Evolutionary conservation across 2,329 filamentous ascomycete species (phyloP).

Genomic region (Trichoderma sp.): DNA sequence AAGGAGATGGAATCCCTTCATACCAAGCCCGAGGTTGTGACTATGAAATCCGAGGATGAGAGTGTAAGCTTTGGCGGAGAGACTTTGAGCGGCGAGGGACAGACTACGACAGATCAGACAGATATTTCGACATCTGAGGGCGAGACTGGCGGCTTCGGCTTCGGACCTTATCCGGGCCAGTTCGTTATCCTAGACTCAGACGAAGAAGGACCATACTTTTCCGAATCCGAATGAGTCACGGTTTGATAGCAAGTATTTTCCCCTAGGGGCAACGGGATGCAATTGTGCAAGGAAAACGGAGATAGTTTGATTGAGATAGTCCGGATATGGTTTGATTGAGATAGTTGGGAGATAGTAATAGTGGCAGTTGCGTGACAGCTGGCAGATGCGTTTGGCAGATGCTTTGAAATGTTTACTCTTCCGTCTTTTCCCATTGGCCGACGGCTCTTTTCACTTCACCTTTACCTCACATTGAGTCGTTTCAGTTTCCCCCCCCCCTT

Average conservation of each 20-base stretch:
- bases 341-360: background rate
- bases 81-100: background rate
- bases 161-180: background rate
- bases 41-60: background rate
- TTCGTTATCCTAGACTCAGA: background rate
- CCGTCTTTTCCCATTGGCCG: background rate
- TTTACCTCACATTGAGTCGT: background rate
- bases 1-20: constrained; percentile 9
- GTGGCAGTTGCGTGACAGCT: constrained; percentile 2
- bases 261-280: background rate
- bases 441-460: background rate
- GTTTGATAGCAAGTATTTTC: background rate
- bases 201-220: background rate
- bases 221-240: background rate
- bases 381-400: background rate
- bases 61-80: background rate
- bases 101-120: background rate
- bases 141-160: background rate
- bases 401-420: background rate
- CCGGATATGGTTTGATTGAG: background rate
- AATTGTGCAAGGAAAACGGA: constrained; percentile 9
- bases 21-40: background rate
- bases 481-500: no score
- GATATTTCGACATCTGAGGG: background rate
- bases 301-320: background rate